phyloP scores from a whole-genome alignment of 2,329 filamentous ascomycete genomes.

The Conoideocrella luteorostrata region DNA sequence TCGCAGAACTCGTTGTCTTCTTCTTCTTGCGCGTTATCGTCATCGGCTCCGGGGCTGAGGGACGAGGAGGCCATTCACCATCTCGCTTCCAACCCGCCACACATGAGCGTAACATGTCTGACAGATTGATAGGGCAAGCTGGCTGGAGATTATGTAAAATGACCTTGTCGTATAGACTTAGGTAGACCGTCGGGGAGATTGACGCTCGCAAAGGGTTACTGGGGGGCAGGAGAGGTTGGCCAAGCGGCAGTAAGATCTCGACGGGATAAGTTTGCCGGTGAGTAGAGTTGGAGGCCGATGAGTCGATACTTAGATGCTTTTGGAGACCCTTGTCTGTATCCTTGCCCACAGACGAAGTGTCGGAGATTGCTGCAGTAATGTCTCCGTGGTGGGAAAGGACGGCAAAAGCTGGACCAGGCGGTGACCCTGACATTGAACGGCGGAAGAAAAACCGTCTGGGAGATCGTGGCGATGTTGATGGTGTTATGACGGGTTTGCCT shows the following conservation, averaged over 20 bases:
- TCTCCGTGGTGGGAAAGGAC: slow-evolving; percentile 22
- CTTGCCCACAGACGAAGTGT: slow-evolving; percentile 35
- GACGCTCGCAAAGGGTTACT: slow-evolving; percentile 70
- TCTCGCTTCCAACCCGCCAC: slow-evolving; percentile 90
- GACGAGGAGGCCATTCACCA: slow-evolving; percentile 76
- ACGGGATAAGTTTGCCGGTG: slow-evolving; percentile 38
- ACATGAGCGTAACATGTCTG: slow-evolving; percentile 71
- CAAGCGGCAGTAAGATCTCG: slow-evolving; percentile 62
- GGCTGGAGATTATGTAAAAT: slow-evolving; percentile 74
- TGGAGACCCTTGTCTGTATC: slow-evolving; percentile 27
- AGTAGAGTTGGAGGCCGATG: slow-evolving; percentile 21
- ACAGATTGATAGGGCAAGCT: slow-evolving; percentile 79
- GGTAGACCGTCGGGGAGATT: slow-evolving; percentile 68
- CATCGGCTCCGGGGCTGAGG: slow-evolving; percentile 33
- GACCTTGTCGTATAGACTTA: slow-evolving; percentile 84
- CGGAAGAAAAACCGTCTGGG: slow-evolving; percentile 46
- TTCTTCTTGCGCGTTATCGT: slow-evolving; percentile 35
- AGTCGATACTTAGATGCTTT: slow-evolving; percentile 26
- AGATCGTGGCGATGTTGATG: slow-evolving; percentile 39
- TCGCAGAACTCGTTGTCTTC: slow-evolving; percentile 18
- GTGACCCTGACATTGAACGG: slow-evolving; percentile 36
- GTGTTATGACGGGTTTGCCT: slow-evolving; percentile 35
- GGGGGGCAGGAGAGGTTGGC: slow-evolving; percentile 64
- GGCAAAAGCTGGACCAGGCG: slow-evolving; percentile 21
- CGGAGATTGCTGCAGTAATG: slow-evolving; percentile 32